Base-by-base conservation (phyloP, 306 rosid genomes). In the Rubus parviflorus region DNA sequence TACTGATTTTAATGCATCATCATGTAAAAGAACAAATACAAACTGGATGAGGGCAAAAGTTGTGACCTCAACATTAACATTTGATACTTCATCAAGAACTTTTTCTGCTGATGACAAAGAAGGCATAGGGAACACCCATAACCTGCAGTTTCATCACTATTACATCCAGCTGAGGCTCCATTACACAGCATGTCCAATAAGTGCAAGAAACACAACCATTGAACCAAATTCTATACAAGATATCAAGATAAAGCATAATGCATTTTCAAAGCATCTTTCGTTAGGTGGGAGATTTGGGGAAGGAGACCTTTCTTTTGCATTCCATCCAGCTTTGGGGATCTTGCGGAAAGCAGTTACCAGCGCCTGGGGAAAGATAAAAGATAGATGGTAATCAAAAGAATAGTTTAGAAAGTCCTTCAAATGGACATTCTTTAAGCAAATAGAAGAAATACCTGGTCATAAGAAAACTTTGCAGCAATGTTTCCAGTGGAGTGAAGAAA, bases 121-220 rank as follows among this genome's bases (percentile, higher is more conserved):
- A 70, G 90, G 75, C 66, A 80, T 19, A 1, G 98, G 98, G 72
- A 95, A 95, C 86, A 83, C 67, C 98, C 98, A 95, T 81, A 92
- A 84, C 92, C 98, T 94, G 87, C 83, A 85, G 23, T 20, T 53
- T 58, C 84, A 82, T 73, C 20, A 74, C 64, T 41, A 56, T 61
- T 75, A 78, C 42, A 66, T 65, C 49, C 72, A 77, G 77, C 75
- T 72, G 61, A 41, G 49, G 62, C 71, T 48, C 68, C 77, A 49
- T 22, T 16, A 16, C 71, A 75, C 23, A 68, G 51, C 54, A 66
- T 38, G 42, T 63, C 73, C 41, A 65, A 56, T 43, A 76, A 38
- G 51, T 20, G 70, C 49, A 52, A 43, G 71, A 69, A 79, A 54
- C 17, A 41, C 53, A 48, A 48, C 47, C 66, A 65, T 57, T 42